Evolutionary conservation across 1,284 basidiomycete species (phyloP).

Genomic region (Earliella scabrosa): DNA sequence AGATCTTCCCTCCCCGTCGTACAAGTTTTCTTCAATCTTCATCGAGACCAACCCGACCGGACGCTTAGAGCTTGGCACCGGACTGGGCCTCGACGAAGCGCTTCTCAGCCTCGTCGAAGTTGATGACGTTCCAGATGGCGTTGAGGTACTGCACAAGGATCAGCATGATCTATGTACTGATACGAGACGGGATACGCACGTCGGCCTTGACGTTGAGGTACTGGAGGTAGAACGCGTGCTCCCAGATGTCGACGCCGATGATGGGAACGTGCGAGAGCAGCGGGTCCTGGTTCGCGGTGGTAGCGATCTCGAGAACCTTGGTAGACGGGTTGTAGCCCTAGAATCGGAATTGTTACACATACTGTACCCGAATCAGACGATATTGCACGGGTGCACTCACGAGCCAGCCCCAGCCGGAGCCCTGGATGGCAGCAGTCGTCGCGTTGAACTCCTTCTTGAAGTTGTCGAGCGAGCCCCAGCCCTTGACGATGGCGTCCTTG

Average conservation of each 20-base stretch:
- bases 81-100: conserved; percentile 56
- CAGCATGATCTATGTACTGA: background rate
- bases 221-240: conserved; percentile 81
- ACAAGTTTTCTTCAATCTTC: conserved; percentile 10
- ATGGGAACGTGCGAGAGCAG: conserved; percentile 76
- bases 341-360: no score
- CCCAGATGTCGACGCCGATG: conserved; percentile 91
- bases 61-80: conserved; percentile 21
- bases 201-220: conserved; percentile 79
- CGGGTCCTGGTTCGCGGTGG: conserved; percentile 92
- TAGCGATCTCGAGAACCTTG: conserved; percentile 74
- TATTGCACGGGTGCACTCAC: conserved; percentile 46
- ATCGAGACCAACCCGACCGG: background rate
- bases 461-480: conserved; percentile 84
- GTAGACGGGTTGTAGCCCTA: conserved; percentile 67
- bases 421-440: conserved; percentile 84
- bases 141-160: conserved; percentile 59
- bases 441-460: conserved; percentile 84
- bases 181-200: conserved; percentile 44
- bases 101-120: conserved; percentile 80
- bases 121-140: conserved; percentile 85
- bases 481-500: conserved; percentile 80
- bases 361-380: background rate
- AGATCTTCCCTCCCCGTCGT: conserved; percentile 13
- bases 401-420: conserved; percentile 94